These are phyloP conservation scores for Serendipita sp. DNA, from an alignment of 768 basidiomycete genomes.

Conservation along the genomic window DNA sequence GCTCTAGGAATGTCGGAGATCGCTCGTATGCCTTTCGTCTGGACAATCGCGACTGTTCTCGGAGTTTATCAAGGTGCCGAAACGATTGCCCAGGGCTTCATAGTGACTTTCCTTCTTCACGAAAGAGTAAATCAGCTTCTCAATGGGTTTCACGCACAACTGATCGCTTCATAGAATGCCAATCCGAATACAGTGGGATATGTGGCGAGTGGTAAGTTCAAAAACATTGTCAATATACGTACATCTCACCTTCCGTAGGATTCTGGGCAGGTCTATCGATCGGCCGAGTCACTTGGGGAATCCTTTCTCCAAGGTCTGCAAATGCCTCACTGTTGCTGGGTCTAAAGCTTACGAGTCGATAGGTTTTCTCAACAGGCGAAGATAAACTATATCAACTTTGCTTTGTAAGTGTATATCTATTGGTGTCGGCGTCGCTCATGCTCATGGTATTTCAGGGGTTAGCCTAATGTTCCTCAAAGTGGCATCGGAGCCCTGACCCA, in stretches of 20 bases:
- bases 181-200: constrained; percentile 38
- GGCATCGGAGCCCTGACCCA: not conserved
- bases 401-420: not conserved
- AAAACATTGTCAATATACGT: not conserved
- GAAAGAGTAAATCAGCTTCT: constrained; percentile 22
- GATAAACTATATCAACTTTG: not conserved
- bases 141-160: not conserved
- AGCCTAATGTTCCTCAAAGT: not conserved
- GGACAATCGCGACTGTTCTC: not conserved
- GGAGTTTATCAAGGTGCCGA: not conserved
- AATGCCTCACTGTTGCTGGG: too few species aligned
- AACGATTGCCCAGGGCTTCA: constrained; percentile 12
- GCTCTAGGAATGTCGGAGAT: not conserved
- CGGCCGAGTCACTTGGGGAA: constrained; percentile 35
- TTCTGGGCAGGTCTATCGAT: constrained; percentile 42
- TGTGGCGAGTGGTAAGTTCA: constrained; percentile 28
- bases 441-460: not conserved
- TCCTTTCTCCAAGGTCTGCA: constrained; percentile 19
- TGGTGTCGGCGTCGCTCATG: not conserved
- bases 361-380: constrained; percentile 13
- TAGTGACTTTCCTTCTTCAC: constrained; percentile 34
- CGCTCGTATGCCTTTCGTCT: not conserved
- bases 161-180: constrained; percentile 20
- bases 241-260: not conserved
- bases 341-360: too few species aligned